phyloP scores from a whole-genome alignment of 805 yeast species.

The Isabelozyma pseudorhagii region DNA sequence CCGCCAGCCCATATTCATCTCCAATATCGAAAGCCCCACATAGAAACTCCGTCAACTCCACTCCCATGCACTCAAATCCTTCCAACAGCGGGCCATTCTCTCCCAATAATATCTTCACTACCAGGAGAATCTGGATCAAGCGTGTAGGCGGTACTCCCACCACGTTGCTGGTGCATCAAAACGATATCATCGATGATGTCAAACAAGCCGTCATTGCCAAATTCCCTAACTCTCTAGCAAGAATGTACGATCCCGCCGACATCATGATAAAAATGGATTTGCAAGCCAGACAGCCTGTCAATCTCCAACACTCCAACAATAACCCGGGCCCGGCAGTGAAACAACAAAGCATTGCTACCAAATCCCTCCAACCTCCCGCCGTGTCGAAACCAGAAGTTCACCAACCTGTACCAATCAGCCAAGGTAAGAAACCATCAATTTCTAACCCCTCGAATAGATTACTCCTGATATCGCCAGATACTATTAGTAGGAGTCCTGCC shows the following conservation, averaged over 20 bases:
- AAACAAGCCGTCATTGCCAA: slow-evolving; percentile 61
- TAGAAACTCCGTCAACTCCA: neutral
- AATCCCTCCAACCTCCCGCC: neutral
- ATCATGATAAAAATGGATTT: slow-evolving; percentile 38
- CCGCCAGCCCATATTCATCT: neutral
- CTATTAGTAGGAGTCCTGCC: neutral
- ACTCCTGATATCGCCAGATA: slow-evolving; percentile 1
- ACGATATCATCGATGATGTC: slow-evolving; percentile 78
- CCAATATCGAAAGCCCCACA: neutral
- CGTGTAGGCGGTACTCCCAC: slow-evolving; percentile 60
- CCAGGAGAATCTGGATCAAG: slow-evolving; percentile 55
- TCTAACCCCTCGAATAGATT: neutral
- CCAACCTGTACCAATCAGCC: neutral
- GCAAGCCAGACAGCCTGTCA: slow-evolving; percentile 6
- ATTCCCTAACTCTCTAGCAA: slow-evolving; percentile 64
- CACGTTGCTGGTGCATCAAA: slow-evolving; percentile 55
- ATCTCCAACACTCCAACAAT: neutral
- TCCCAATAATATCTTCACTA: slow-evolving; percentile 9
- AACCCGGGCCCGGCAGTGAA: slow-evolving; percentile 10
- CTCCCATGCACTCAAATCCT: neutral
- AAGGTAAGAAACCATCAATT: neutral
- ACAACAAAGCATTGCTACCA: slow-evolving; percentile 1
- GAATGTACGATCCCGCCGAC: slow-evolving; percentile 68
- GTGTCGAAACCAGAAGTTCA: neutral
- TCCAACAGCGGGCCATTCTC: slow-evolving; percentile 6